phyloP scores from a whole-genome alignment of 1,284 basidiomycete species.

The Cryptococcus jaspeensis region DNA sequence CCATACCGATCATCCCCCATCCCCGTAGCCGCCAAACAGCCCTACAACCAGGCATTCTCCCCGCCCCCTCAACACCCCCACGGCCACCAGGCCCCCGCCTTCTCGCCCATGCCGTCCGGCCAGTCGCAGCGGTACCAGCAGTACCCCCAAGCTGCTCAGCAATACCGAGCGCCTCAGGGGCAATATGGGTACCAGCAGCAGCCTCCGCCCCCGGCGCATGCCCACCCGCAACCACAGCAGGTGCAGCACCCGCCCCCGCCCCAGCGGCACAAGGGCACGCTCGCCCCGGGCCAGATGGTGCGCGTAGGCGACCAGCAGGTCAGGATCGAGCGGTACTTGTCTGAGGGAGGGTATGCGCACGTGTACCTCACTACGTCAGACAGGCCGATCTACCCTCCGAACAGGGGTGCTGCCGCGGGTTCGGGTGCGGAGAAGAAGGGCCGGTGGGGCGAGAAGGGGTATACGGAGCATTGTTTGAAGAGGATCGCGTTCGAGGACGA shows the following conservation, averaged over 20 bases:
- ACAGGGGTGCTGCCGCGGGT: conserved; percentile 1
- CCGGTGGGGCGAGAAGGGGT: conserved; percentile 57
- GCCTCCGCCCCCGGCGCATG: neutral
- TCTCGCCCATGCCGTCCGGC: conserved; percentile 14
- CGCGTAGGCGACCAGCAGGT: conserved; percentile 86
- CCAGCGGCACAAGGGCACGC: conserved; percentile 50
- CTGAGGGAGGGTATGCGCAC: conserved; percentile 97
- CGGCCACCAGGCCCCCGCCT: neutral
- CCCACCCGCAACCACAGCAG: conserved; percentile 22
- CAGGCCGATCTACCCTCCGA: conserved; percentile 66
- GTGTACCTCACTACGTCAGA: conserved; percentile 92
- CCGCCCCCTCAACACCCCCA: conserved; percentile 5
- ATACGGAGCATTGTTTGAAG: conserved; percentile 93
- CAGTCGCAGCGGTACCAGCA: conserved; percentile 21
- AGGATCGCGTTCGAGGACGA: conserved; percentile 92
- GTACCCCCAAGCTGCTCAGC: conserved; percentile 5
- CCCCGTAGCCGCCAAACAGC: conserved; percentile 21
- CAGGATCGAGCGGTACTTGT: conserved; percentile 83
- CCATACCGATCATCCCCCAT: conserved; percentile 32
- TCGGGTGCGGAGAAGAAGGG: conserved; percentile 24
- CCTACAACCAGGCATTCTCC: conserved; percentile 27
- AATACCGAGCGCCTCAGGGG: neutral
- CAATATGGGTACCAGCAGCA: conserved; percentile 15
- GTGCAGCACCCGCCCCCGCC: conserved; percentile 19
- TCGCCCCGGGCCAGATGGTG: conserved; percentile 75